Percentiles rank a stretch among this genome's conserved stretches.
phyloP scores from a whole-genome alignment of 331 rosid genomes.

The Acacia concinna region DNA sequence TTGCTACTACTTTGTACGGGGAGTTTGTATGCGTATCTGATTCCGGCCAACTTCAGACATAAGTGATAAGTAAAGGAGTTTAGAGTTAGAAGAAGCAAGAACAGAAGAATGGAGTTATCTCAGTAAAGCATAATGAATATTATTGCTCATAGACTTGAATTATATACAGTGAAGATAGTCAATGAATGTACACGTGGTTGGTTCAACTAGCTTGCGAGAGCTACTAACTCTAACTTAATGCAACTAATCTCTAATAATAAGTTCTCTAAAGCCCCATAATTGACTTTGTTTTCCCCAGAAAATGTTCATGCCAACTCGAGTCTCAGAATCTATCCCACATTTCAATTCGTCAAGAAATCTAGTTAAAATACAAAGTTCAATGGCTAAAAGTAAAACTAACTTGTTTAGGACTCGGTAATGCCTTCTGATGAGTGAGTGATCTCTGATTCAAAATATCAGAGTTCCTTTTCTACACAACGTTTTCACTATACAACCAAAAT shows the following conservation, averaged over 20 bases:
- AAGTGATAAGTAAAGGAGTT: neutral
- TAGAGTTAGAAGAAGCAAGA: no score
- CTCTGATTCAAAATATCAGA: neutral
- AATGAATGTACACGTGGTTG: no score
- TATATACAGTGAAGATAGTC: no score
- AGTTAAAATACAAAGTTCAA: neutral
- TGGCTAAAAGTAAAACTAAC: neutral
- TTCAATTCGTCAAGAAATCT: neutral
- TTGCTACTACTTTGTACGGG: constrained; percentile 28
- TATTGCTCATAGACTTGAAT: no score
- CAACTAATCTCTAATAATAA: no score
- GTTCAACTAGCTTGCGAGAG: no score
- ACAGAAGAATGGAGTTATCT: no score
- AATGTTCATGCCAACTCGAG: constrained; percentile 5
- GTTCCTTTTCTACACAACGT: neutral
- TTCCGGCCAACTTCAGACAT: constrained; percentile 24
- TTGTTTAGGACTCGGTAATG: neutral
- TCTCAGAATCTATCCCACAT: constrained; percentile 3
- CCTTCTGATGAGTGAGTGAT: neutral
- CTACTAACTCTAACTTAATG: no score
- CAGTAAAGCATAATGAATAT: no score
- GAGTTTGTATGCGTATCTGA: constrained; percentile 33
- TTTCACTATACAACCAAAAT: neutral
- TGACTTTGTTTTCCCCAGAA: constrained; percentile 30
- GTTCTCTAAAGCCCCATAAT: neutral